Evolutionary conservation across 352 stramenopile species (phyloP).

Genomic region (Globisporangium canariense): DNA sequence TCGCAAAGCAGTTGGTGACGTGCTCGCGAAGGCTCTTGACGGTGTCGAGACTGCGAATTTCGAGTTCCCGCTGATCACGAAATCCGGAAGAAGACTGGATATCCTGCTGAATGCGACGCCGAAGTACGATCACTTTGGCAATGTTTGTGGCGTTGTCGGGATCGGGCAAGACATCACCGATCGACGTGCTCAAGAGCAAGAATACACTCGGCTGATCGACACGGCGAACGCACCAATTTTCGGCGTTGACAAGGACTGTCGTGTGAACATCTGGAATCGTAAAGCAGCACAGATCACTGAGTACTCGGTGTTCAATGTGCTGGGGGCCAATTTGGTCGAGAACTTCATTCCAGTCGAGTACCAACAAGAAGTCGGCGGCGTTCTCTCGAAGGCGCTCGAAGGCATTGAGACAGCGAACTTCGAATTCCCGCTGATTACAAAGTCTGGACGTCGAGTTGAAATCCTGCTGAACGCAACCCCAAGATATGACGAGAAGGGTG

Average conservation of each 20-base stretch:
- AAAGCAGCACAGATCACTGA: constrained; percentile 77
- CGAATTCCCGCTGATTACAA: constrained; percentile 84
- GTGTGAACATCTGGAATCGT: constrained; percentile 86
- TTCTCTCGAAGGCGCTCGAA: constrained; percentile 67
- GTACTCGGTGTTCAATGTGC: constrained; percentile 60
- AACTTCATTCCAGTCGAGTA: constrained; percentile 67
- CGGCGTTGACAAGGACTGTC: constrained; percentile 75
- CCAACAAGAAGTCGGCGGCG: constrained; percentile 3
- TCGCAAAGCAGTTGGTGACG: constrained; percentile 5
- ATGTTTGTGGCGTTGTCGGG: constrained; percentile 70
- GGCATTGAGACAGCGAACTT: constrained; percentile 85
- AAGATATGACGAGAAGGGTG: constrained; percentile 49
- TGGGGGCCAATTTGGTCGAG: constrained; percentile 79
- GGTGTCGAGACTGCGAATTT: constrained; percentile 85
- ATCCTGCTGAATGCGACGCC: constrained; percentile 79
- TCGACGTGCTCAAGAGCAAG: constrained; percentile 65
- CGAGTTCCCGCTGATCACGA: constrained; percentile 84
- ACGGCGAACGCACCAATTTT: constrained; percentile 85
- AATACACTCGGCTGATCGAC: constrained; percentile 71
- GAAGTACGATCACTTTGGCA: constrained; percentile 23
- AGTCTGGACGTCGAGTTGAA: constrained; percentile 47
- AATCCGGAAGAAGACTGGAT: constrained; percentile 48
- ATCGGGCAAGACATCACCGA: constrained; percentile 85
- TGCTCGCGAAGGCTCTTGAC: constrained; percentile 67
- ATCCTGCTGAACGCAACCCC: constrained; percentile 79